Conservation (phyloP, 1,139 yeast species). For the Komagataea norvegica region DNA sequence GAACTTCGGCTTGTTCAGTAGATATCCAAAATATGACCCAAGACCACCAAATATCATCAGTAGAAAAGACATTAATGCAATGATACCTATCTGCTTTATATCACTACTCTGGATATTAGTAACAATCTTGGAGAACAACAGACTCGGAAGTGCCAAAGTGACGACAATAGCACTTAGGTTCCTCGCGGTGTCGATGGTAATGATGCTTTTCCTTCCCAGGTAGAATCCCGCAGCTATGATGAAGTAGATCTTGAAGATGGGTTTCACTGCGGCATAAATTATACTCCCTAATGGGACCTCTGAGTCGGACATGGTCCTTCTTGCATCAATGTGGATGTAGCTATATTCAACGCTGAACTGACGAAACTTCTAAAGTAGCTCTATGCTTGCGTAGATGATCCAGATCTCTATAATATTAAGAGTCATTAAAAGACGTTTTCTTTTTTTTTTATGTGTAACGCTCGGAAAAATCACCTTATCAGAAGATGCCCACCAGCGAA, state of each 20-base stretch:
- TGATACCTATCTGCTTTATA: constrained; percentile 72
- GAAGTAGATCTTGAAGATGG: constrained; percentile 82
- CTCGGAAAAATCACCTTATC: too few species aligned
- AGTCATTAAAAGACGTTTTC: too few species aligned
- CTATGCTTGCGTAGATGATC: too few species aligned
- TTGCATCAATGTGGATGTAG: not conserved
- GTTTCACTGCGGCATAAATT: constrained; percentile 82
- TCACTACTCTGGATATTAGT: constrained; percentile 65
- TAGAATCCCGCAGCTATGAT: constrained; percentile 70
- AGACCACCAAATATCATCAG: constrained; percentile 19
- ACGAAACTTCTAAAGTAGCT: too few species aligned
- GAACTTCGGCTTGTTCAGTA: constrained; percentile 44
- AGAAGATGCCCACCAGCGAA: too few species aligned
- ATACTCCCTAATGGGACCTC: constrained; percentile 51
- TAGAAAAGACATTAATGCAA: constrained; percentile 27
- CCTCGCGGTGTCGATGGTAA: constrained; percentile 71
- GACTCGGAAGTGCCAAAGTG: constrained; percentile 69
- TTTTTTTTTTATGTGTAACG: too few species aligned
- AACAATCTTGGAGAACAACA: constrained; percentile 76
- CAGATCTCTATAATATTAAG: too few species aligned
- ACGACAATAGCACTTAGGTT: constrained; percentile 69
- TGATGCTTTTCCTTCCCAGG: constrained; percentile 59
- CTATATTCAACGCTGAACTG: not conserved
- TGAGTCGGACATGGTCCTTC: constrained; percentile 1
- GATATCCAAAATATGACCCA: constrained; percentile 15